A percentile compares a stretch with the other conserved stretches of the same genome.
phyloP scores from a whole-genome alignment of 768 basidiomycete genomes.

The Auricularia cornea region DNA sequence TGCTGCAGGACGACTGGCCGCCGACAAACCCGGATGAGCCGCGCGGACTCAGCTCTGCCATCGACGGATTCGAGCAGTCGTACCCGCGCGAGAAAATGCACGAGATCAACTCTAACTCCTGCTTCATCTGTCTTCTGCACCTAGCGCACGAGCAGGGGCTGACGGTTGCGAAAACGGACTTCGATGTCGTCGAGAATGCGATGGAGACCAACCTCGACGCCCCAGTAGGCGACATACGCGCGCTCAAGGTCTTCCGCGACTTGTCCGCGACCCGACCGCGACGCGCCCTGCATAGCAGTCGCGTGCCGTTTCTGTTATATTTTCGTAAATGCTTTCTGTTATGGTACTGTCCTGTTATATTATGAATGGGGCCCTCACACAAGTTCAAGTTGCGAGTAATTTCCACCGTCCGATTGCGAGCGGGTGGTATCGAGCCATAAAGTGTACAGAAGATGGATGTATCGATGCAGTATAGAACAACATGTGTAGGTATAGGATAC shows the following conservation, averaged over 20 bases:
- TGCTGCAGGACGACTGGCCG: conserved; percentile 31
- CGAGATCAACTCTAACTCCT: conserved; percentile 98
- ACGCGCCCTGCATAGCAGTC: conserved; percentile 10
- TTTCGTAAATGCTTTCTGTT: too few relatives aligned
- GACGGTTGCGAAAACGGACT: conserved; percentile 45
- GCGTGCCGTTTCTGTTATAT: too few relatives aligned
- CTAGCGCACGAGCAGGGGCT: conserved; percentile 95
- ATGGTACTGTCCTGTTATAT: too few relatives aligned
- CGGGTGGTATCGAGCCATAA: too few relatives aligned
- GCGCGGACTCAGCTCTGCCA: conserved; percentile 70
- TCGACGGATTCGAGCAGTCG: conserved; percentile 66
- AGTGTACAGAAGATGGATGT: too few relatives aligned
- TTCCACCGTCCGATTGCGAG: too few relatives aligned
- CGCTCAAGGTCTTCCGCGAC: conserved; percentile 15
- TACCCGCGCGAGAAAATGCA: conserved; percentile 94
- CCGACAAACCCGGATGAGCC: conserved; percentile 59
- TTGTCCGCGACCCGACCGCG: conserved; percentile 15
- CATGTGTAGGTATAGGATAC: too few relatives aligned
- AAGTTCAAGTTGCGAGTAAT: too few relatives aligned
- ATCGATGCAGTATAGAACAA: too few relatives aligned
- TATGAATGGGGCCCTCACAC: too few relatives aligned
- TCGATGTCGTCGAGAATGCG: conserved; percentile 12
- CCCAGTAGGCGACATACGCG: conserved; percentile 15
- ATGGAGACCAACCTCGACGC: conserved; percentile 7
- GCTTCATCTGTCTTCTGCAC: conserved; percentile 96